A percentile compares a stretch with the other conserved stretches of the same genome.
These are phyloP conservation scores for Leucoagaricus sp. DNA, from an alignment of 1,284 basidiomycete species.

Conservation along the genomic window DNA sequence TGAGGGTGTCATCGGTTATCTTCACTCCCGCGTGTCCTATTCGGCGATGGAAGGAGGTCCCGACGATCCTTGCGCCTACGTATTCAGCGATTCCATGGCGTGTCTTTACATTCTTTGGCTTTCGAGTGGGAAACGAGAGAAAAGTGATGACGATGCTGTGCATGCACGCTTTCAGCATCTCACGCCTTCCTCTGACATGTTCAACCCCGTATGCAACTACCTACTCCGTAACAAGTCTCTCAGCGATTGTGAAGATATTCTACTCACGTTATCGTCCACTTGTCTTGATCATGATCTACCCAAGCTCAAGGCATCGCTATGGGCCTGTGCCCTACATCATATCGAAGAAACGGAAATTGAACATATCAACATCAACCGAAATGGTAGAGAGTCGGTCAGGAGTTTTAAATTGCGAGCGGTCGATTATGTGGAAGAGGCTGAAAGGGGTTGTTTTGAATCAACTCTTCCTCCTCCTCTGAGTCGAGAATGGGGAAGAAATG, in stretches of 20 bases:
- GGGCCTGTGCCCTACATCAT: conserved; percentile 48
- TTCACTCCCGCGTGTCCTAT: neutral
- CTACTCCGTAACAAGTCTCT: neutral
- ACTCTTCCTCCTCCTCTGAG: too few species aligned
- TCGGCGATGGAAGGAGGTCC: neutral
- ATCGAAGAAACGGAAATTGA: conserved; percentile 39
- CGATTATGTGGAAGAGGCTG: conserved; percentile 49
- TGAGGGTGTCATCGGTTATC: neutral
- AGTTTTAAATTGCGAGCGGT: conserved; percentile 42
- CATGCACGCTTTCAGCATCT: neutral
- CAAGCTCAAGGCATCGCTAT: conserved; percentile 52
- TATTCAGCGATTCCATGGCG: neutral
- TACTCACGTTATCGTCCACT: conserved; percentile 23
- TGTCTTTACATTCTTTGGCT: conserved; percentile 13
- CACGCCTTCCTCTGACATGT: neutral
- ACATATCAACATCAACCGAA: conserved; percentile 20
- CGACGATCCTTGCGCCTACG: neutral
- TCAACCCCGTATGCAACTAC: neutral
- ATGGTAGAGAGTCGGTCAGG: conserved; percentile 26
- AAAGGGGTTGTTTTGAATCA: conserved; percentile 41
- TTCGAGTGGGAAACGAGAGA: neutral
- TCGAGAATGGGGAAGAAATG: too few species aligned
- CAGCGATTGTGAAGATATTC: conserved; percentile 2
- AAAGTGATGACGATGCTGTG: neutral
- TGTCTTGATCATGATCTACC: conserved; percentile 38